Evolutionary conservation across 192 early-diverging fungal species (phyloP), one percentile per base, ranked within the genome.

Genomic region (Funneliformis mosseae): DNA sequence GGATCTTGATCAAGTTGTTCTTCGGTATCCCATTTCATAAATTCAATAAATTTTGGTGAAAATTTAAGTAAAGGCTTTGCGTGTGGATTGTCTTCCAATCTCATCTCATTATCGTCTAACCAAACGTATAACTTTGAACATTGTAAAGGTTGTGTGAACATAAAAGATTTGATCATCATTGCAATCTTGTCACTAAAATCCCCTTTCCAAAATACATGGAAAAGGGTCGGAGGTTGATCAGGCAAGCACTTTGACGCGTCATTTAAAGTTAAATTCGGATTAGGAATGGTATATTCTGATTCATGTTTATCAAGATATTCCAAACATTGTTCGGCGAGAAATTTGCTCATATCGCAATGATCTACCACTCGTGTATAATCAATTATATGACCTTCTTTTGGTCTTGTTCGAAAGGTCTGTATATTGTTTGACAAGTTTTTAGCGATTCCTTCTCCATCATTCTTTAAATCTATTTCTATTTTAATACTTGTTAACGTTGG

Each of bases 131-230:
- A 33, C 1, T 50, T 45, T 8, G 84, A 46, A 9, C 81, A 77
- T 11, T 85, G 23, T 23, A 85, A 55, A 6, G 81, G 84, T 59
- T 85, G 84, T 11, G 84, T 83, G 41, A 81, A 85, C 10, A 85
- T 39, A 60, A 85, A 83, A 21, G 84, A 71, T 42, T 75, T 73
- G 3, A 80, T 72, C 23, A 71, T 83, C 8, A 85, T 39, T 0
- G 68, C 76, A 5, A 85, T n/a, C 5, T 85, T 85, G 77, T 85
- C 84, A 6, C 50, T 85, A n/a, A 85, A 78, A 6, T 70, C 74
- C 0, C 84, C 84, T 28, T 79, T 69, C 84, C 84, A 85, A 79
- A 81, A 85, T 28, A 85, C 64, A 75, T 85, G 84, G 50, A 83
- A 85, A 25, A 83, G 46, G 81, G 83, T 85, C 38, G 67, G 62